Conservation (phyloP, 2,329 filamentous ascomycete species). For the Exserohilum turcica region DNA sequence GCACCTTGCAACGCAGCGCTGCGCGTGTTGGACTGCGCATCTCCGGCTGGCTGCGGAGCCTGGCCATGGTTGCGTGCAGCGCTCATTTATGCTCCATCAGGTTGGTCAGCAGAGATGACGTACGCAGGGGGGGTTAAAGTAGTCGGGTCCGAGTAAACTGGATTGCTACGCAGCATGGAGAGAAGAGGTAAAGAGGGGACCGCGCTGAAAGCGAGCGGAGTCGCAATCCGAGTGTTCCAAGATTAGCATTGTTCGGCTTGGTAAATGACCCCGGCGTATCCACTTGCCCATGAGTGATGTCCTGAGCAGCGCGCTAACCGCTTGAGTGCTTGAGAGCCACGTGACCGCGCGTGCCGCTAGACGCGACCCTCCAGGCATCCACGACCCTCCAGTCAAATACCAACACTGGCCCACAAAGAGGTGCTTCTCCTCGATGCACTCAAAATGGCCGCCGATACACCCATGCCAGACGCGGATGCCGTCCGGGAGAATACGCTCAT, state of each 20-base stretch:
- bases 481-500: constrained; percentile 55
- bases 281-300: constrained; percentile 10
- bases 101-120: constrained; percentile 21
- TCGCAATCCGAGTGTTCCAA: constrained; percentile 11
- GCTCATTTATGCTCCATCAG: constrained; percentile 48
- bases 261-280: constrained; percentile 10
- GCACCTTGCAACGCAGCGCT: constrained; percentile 58
- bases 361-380: constrained; percentile 21
- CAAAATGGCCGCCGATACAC: constrained; percentile 37
- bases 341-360: constrained; percentile 22
- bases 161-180: constrained; percentile 9
- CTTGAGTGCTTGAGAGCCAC: constrained; percentile 3
- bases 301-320: constrained; percentile 12
- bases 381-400: constrained; percentile 9
- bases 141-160: constrained; percentile 1
- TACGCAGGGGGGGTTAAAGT: constrained; percentile 7
- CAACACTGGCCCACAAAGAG: background rate
- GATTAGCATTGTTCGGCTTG: constrained; percentile 14
- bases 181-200: constrained; percentile 21
- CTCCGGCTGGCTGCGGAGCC: constrained; percentile 38
- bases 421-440: constrained; percentile 16
- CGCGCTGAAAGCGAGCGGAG: constrained; percentile 15
- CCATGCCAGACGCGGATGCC: constrained; percentile 51
- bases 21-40: constrained; percentile 45
- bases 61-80: constrained; percentile 38